Evolutionary conservation across 495 filamentous ascomycete genomes (phyloP), one percentile per base, ranked within the genome.

Genomic region (Hyaloscypha bicolor): DNA sequence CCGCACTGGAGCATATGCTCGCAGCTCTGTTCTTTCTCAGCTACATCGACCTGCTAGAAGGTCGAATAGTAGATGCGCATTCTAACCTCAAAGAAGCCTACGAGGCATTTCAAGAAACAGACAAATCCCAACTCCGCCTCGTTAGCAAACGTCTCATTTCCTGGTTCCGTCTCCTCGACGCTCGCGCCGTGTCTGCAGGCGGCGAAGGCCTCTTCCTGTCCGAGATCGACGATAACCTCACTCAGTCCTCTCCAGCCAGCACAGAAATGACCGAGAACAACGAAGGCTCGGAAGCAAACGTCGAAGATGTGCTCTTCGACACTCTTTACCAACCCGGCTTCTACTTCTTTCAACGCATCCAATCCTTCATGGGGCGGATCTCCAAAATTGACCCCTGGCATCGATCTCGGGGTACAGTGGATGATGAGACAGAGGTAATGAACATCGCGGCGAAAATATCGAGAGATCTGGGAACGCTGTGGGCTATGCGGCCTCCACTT

Each of bases 391-490:
- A 78, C 33, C 77, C 69, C 29, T 78, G 75, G 72, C 76, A 79
- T 69, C 74, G 77, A 22, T 68, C 67, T 31, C 72, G 76, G 37
- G 76, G 76, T 9, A 81, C 75, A 4, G 75, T 79, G 21, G 69
- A 76, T 60, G 76, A 80, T 60, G 75, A 78, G 70, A 76, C 75
- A 12, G 75, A 80, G 33, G 75, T 79, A 12, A 76, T 77, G 75
- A 63, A 65, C 42, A 74, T 79, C 52, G 76, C 73, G 14, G 72
- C 74, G 22, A 69, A 73, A 57, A 81, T 79, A 53, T 68, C 69
- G 29, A 68, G 70, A 29, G 78, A 82, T 70, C 71, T 81, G 22
- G 71, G 74, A 39, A 59, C 73, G n/a, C 72, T 80, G 11, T 79
- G 78, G 56, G 73, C 75, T 6, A 68, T 75, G 30, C 73, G 78